A percentile compares a stretch with the other conserved stretches of the same genome.
These are phyloP conservation scores for Penicillium sp. DNA, from an alignment of 2,329 filamentous ascomycete genomes.

Conservation along the genomic window DNA sequence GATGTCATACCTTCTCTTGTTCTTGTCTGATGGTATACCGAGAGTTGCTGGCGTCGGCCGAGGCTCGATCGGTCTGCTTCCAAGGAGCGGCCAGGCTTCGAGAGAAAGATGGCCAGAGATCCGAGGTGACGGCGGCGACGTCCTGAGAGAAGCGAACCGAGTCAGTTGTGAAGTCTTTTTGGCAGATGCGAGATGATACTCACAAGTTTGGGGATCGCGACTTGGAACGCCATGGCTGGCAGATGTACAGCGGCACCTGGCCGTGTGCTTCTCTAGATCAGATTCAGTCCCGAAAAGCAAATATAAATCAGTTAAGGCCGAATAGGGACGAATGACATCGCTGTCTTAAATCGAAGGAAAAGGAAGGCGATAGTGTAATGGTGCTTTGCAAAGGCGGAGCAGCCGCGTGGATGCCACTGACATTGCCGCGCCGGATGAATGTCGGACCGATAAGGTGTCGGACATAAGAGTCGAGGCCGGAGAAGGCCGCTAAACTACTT, in stretches of 20 bases:
- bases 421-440: constrained; percentile 18
- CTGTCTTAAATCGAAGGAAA: constrained; percentile 17
- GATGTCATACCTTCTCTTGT: constrained; percentile 22
- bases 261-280: constrained; percentile 29
- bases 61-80: constrained; percentile 30
- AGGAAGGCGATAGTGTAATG: constrained; percentile 15
- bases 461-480: too few relatives aligned
- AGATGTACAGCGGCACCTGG: constrained; percentile 37
- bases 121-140: constrained; percentile 42
- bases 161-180: constrained; percentile 13
- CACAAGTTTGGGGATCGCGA: constrained; percentile 48
- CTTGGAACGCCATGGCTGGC: constrained; percentile 52
- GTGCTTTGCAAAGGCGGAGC: constrained; percentile 33
- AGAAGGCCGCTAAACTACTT: too few relatives aligned
- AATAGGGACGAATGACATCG: constrained; percentile 25
- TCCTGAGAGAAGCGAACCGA: constrained; percentile 37
- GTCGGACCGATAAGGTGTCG: too few relatives aligned
- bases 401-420: constrained; percentile 32
- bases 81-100: constrained; percentile 38
- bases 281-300: neutral
- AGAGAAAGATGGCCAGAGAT: constrained; percentile 45
- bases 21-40: constrained; percentile 15
- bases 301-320: constrained; percentile 5
- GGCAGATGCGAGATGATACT: constrained; percentile 18
- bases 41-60: constrained; percentile 13